A percentile compares a stretch with the other conserved stretches of the same genome.
Conservation (phyloP, 345 rosid species). For the Schrenkiella parvula region DNA sequence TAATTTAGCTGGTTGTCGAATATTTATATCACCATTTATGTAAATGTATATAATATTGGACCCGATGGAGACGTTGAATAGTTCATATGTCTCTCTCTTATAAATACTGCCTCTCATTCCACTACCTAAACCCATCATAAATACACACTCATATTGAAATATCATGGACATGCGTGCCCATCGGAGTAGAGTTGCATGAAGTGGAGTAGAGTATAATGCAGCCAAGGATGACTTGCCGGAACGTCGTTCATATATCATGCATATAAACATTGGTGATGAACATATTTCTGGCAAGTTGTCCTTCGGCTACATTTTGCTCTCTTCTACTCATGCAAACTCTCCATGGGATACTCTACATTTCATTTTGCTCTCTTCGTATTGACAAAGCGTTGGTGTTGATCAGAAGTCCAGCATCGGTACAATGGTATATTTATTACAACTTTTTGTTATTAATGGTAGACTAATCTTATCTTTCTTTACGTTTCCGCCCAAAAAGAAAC, state of each 20-base stretch:
- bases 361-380: neutral
- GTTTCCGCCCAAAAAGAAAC: no score
- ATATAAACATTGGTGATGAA: neutral
- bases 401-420: neutral
- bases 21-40: slow-evolving; percentile 14
- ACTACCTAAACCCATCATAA: slow-evolving; percentile 15
- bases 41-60: slow-evolving; percentile 14
- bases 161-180: neutral
- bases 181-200: slow-evolving; percentile 34
- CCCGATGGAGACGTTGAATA: slow-evolving; percentile 4
- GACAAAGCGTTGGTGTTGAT: neutral
- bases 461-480: neutral
- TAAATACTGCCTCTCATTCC: slow-evolving; percentile 21
- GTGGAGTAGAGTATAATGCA: slow-evolving; percentile 45
- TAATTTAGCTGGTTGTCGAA: slow-evolving; percentile 13
- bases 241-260: neutral
- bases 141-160: neutral
- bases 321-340: slow-evolving; percentile 47
- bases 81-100: slow-evolving; percentile 21
- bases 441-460: neutral
- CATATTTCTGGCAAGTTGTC: slow-evolving; percentile 44
- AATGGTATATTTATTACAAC: neutral
- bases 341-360: neutral
- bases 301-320: slow-evolving; percentile 51
- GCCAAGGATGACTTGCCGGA: slow-evolving; percentile 72